These are phyloP conservation scores for Wallacemonas sp. DNA, from an alignment of 208 protist species.

Conservation along the genomic window DNA sequence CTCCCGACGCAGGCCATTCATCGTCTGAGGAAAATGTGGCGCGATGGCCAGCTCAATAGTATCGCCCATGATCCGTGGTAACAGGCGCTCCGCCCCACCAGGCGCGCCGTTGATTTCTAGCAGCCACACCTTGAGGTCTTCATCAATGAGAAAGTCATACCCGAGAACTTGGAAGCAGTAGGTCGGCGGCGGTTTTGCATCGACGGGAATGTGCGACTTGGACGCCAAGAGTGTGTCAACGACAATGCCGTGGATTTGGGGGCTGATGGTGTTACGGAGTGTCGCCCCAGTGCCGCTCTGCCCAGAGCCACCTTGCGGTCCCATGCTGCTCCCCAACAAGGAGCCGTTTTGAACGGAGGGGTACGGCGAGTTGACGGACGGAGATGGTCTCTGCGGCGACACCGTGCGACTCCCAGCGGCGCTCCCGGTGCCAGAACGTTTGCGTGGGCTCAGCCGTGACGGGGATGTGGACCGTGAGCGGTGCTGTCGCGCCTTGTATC, in stretches of 20 bases:
- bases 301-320: conserved; percentile 1
- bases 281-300: conserved; percentile 20
- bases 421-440: background rate
- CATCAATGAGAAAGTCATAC: conserved; percentile 77
- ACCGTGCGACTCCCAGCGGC: background rate
- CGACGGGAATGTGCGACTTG: conserved; percentile 35
- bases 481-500: conserved; percentile 49
- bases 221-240: conserved; percentile 61
- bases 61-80: conserved; percentile 62
- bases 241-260: conserved; percentile 76
- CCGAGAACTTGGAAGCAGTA: conserved; percentile 70
- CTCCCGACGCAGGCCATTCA: conserved; percentile 25
- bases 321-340: background rate
- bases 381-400: conserved; percentile 6
- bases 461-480: conserved; percentile 8
- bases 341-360: conserved; percentile 7
- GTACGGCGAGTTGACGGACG: conserved; percentile 11
- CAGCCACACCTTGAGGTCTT: conserved; percentile 59
- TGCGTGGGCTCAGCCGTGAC: background rate
- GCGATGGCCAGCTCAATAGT: conserved; percentile 72
- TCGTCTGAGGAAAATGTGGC: conserved; percentile 53
- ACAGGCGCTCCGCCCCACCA: conserved; percentile 48
- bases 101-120: conserved; percentile 72
- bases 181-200: conserved; percentile 35
- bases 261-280: conserved; percentile 58